Percentiles rank a stretch among this genome's conserved stretches.
phyloP scores from a whole-genome alignment of 148 eudicot species.

The Beta vulgaris region DNA sequence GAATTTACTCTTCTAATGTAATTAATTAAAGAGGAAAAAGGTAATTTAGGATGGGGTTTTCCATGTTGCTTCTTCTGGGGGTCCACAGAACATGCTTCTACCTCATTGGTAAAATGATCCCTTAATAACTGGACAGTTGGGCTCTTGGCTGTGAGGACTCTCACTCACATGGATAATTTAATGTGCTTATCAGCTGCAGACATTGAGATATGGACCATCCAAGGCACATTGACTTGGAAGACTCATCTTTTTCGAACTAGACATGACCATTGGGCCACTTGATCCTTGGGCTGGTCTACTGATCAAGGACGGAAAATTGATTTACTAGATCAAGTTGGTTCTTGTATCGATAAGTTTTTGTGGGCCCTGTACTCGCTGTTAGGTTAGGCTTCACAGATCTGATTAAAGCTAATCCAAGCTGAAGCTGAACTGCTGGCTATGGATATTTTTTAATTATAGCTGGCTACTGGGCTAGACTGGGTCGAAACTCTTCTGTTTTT shows the following conservation, averaged over 20 bases:
- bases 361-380: not conserved
- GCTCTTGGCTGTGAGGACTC: not conserved
- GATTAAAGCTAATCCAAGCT: not conserved
- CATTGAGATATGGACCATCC: constrained; percentile 17
- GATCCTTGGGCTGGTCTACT: not conserved
- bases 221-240: constrained; percentile 8
- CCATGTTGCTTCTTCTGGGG: not conserved
- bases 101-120: not conserved
- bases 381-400: not conserved
- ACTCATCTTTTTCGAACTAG: not conserved
- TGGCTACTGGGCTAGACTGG: not conserved
- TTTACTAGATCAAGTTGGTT: not conserved
- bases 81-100: not conserved
- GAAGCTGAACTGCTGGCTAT: not conserved
- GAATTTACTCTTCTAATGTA: not conserved
- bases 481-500: not conserved
- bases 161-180: not conserved
- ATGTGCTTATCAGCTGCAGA: not conserved
- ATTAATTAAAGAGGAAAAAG: not conserved
- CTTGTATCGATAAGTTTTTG: not conserved
- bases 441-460: not conserved
- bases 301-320: not conserved
- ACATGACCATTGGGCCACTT: not conserved
- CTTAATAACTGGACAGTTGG: not conserved
- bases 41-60: not conserved